phyloP scores from a whole-genome alignment of 148 eudicot genomes.

The Polygonum maritimum region DNA sequence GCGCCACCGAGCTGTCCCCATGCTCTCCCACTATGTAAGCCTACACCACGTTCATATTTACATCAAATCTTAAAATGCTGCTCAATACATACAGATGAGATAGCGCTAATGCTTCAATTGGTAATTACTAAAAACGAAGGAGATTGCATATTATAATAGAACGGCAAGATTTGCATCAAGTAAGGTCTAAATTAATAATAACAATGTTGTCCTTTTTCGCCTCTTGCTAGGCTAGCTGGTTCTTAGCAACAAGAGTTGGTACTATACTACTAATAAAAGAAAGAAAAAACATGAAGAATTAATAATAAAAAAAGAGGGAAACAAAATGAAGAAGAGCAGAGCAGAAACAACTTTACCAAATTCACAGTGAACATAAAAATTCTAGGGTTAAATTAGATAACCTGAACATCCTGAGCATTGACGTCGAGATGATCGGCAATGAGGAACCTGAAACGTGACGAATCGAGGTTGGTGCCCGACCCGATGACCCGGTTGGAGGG shows the following conservation, averaged over 20 bases:
- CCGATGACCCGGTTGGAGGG: conserved; percentile 87
- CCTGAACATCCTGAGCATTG: conserved; percentile 95
- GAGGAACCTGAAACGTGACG: conserved; percentile 71
- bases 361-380: not conserved
- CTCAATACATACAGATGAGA: not conserved
- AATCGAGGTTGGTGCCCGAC: conserved; percentile 82
- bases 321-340: not conserved
- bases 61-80: not conserved
- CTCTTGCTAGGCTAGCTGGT: too few relatives aligned
- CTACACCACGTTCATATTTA: conserved; percentile 14
- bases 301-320: not conserved
- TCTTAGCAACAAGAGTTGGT: not conserved
- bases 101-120: too few relatives aligned
- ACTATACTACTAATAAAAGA: too few relatives aligned
- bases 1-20: conserved; percentile 92
- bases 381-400: conserved; percentile 7
- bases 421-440: conserved; percentile 90
- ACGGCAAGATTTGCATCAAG: not conserved
- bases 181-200: not conserved
- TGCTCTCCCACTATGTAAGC: conserved; percentile 94
- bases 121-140: too few relatives aligned
- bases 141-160: too few relatives aligned
- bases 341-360: not conserved
- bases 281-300: too few relatives aligned
- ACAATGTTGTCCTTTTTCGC: too few relatives aligned